Evolutionary conservation across 2,329 filamentous ascomycete species (phyloP).

Genomic region (Botrytis sinoallii): DNA sequence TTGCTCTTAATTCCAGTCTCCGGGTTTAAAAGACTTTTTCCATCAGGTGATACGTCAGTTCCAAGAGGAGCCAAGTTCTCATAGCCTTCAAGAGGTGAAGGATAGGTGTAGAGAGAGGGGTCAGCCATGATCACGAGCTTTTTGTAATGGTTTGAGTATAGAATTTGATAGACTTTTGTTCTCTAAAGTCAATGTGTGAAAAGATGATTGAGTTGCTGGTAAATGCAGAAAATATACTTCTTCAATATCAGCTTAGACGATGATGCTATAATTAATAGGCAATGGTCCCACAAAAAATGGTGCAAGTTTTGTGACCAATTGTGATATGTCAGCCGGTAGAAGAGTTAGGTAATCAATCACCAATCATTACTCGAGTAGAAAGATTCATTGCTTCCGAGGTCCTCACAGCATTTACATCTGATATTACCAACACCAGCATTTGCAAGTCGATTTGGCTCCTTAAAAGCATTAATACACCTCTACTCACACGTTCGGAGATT

Average conservation of each 20-base stretch:
- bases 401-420: neutral
- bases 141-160: neutral
- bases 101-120: constrained; percentile 48
- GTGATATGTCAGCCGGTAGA: neutral
- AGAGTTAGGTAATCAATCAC: neutral
- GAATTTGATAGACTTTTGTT: neutral
- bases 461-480: neutral
- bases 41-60: constrained; percentile 55
- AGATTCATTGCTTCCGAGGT: neutral
- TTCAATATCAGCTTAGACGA: neutral
- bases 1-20: constrained; percentile 57
- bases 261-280: neutral
- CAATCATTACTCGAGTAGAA: neutral
- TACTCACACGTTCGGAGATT: neutral
- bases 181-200: neutral
- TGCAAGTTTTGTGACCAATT: neutral
- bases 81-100: constrained; percentile 52
- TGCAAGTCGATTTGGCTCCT: neutral
- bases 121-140: constrained; percentile 44
- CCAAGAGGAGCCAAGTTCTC: constrained; percentile 47
- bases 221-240: neutral
- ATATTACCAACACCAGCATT: neutral
- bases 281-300: neutral
- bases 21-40: constrained; percentile 73
- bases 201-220: neutral